Evolutionary conservation across 768 basidiomycete species (phyloP).

Genomic region (Leccinum rimulosum): DNA sequence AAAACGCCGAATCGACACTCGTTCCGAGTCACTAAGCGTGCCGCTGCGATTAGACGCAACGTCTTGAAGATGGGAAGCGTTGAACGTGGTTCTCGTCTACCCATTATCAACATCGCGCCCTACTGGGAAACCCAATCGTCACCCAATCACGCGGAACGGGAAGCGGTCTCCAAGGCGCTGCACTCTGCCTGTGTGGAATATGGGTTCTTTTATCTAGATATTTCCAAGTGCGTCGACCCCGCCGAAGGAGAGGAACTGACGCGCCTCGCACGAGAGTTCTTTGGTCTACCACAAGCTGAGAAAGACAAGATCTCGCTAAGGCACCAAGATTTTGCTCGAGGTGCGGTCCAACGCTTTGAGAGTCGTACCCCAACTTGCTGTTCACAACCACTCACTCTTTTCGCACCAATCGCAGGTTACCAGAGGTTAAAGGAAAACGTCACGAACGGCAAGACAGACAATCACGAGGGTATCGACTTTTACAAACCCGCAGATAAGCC

Average conservation of each 20-base stretch:
- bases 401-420: conserved; percentile 54
- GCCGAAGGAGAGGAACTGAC: conserved; percentile 65
- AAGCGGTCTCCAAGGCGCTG: conserved; percentile 52
- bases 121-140: conserved; percentile 45
- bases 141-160: conserved; percentile 32
- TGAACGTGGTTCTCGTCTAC: conserved; percentile 39
- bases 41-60: not conserved
- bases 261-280: conserved; percentile 69
- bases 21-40: not conserved
- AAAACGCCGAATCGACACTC: not conserved
- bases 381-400: not conserved
- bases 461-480: conserved; percentile 82
- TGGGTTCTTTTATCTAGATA: conserved; percentile 88
- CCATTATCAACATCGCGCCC: conserved; percentile 72
- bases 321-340: conserved; percentile 73
- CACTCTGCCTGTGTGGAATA: conserved; percentile 74
- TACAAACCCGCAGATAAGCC: conserved; percentile 71
- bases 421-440: conserved; percentile 79
- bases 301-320: conserved; percentile 72
- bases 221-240: conserved; percentile 54
- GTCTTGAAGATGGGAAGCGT: conserved; percentile 11
- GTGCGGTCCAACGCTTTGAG: conserved; percentile 38
- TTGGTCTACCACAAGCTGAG: conserved; percentile 65
- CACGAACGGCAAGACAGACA: conserved; percentile 80
- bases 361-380: not conserved